Percentiles rank a stretch among this genome's conserved stretches.
phyloP scores from a whole-genome alignment of 2,329 filamentous ascomycete species.

The Xylaria sp. region DNA sequence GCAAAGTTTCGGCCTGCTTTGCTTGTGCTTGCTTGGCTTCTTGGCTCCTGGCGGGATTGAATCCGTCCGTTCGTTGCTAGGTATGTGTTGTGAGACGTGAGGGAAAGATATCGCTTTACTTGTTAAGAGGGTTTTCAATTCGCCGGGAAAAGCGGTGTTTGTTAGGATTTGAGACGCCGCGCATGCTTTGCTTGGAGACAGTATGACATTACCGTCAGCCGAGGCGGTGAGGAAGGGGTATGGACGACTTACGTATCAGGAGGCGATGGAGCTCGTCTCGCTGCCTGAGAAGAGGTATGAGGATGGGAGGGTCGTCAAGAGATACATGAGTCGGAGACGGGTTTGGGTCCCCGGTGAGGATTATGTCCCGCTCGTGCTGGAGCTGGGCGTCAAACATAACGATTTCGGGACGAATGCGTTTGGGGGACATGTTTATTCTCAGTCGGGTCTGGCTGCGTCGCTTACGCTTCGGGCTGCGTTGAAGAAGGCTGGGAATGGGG shows the following conservation, averaged over 20 bases:
- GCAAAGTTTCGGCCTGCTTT: no score
- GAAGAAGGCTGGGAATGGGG: constrained; percentile 15
- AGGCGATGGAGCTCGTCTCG: constrained; percentile 32
- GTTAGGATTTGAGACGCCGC: no score
- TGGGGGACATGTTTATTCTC: constrained; percentile 43
- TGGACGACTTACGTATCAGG: constrained; percentile 34
- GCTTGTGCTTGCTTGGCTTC: no score
- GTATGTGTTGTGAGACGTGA: no score
- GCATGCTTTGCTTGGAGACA: background rate
- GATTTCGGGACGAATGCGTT: constrained; percentile 29
- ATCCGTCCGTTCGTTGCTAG: no score
- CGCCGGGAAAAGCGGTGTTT: no score
- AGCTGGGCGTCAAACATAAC: background rate
- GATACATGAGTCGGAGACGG: constrained; percentile 34
- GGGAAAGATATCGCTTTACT: no score
- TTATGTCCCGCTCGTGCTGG: constrained; percentile 14
- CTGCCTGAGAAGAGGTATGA: constrained; percentile 25
- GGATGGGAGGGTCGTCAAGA: constrained; percentile 20
- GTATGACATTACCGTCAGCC: background rate
- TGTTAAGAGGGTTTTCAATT: no score
- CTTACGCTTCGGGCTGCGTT: constrained; percentile 31
- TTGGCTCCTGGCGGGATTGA: no score
- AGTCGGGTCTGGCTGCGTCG: constrained; percentile 37
- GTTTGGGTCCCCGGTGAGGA: constrained; percentile 34
- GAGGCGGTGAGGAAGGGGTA: constrained; percentile 11